Conservation (phyloP, 1,284 basidiomycete genomes). For the Stygiomarasmius scandens region DNA sequence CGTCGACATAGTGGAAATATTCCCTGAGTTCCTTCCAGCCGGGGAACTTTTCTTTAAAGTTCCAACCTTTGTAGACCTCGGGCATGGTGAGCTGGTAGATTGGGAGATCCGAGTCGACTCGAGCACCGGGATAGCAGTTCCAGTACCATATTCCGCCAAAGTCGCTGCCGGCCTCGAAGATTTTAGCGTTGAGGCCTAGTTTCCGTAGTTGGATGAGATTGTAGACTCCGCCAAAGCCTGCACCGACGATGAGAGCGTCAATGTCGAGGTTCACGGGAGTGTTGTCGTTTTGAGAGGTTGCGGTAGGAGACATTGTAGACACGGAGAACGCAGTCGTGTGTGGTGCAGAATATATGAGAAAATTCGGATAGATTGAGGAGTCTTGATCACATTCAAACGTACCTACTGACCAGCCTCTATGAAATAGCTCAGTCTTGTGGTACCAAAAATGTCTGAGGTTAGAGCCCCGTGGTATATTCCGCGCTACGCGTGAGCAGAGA, state of each 20-base stretch:
- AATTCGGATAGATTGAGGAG: too few species aligned
- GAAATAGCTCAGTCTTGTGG: too few species aligned
- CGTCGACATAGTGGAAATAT: conserved; percentile 27
- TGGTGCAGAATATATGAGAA: too few species aligned
- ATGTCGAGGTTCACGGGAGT: background rate
- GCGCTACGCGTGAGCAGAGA: too few species aligned
- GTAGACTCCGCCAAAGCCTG: conserved; percentile 27
- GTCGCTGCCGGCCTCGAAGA: conserved; percentile 25
- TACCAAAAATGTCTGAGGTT: too few species aligned
- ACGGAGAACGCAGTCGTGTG: too few species aligned
- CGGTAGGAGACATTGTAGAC: background rate
- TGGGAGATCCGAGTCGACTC: conserved; percentile 1
- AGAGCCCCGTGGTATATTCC: too few species aligned
- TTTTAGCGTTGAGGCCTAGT: conserved; percentile 24
- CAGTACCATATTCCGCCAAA: conserved; percentile 30
- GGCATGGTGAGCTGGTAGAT: conserved; percentile 22
- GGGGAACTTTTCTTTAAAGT: conserved; percentile 25
- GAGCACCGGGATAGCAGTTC: conserved; percentile 29
- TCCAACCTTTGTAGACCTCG: conserved; percentile 29
- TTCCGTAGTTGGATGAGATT: conserved; percentile 24
- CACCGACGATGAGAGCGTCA: conserved; percentile 23
- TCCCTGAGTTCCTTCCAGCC: conserved; percentile 23
- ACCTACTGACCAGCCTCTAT: too few species aligned
- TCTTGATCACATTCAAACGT: too few species aligned
- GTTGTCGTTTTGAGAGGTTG: background rate